phyloP scores from a whole-genome alignment of 2,329 filamentous ascomycete species.

The Dichotomopilus funicola region DNA sequence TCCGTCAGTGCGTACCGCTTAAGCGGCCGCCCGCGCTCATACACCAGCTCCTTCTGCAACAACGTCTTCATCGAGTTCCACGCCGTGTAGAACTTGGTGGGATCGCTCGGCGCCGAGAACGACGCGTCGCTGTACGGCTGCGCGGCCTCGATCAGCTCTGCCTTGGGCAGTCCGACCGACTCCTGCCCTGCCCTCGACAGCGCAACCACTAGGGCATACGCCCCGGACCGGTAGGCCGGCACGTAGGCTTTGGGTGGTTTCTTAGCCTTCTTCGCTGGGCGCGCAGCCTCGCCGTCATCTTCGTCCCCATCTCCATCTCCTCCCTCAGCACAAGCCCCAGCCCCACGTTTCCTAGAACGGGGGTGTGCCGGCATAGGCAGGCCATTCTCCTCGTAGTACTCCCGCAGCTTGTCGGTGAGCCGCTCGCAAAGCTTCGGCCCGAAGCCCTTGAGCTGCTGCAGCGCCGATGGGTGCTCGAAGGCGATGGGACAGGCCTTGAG shows the following conservation, averaged over 20 bases:
- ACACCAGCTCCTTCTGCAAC: slow-evolving; percentile 65
- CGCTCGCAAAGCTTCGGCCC: slow-evolving; percentile 65
- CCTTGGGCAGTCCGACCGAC: slow-evolving; percentile 57
- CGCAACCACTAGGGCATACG: slow-evolving; percentile 65
- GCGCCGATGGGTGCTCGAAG: slow-evolving; percentile 67
- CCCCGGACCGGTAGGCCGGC: slow-evolving; percentile 63
- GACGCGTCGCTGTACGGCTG: slow-evolving; percentile 68
- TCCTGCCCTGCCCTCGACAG: slow-evolving; percentile 55
- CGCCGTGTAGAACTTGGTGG: slow-evolving; percentile 67
- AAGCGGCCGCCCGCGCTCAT: slow-evolving; percentile 61
- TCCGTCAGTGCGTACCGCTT: slow-evolving; percentile 67
- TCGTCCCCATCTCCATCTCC: slow-evolving; percentile 31
- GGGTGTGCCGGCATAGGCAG: slow-evolving; percentile 60
- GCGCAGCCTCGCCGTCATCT: slow-evolving; percentile 27
- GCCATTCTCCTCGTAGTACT: slow-evolving; percentile 60
- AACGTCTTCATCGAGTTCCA: slow-evolving; percentile 80
- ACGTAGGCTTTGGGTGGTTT: slow-evolving; percentile 60
- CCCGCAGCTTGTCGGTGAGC: slow-evolving; percentile 54
- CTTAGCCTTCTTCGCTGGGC: slow-evolving; percentile 50
- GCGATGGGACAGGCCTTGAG: slow-evolving; percentile 66
- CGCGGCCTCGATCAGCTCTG: slow-evolving; percentile 60
- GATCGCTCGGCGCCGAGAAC: slow-evolving; percentile 60
- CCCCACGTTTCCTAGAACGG: slow-evolving; percentile 35
- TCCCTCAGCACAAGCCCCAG: slow-evolving; percentile 20
- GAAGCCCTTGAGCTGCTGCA: slow-evolving; percentile 66